Percentiles rank a stretch among this genome's conserved stretches.
Evolutionary conservation across 306 rosid species (phyloP).

Genomic region (Carpinus viminea): DNA sequence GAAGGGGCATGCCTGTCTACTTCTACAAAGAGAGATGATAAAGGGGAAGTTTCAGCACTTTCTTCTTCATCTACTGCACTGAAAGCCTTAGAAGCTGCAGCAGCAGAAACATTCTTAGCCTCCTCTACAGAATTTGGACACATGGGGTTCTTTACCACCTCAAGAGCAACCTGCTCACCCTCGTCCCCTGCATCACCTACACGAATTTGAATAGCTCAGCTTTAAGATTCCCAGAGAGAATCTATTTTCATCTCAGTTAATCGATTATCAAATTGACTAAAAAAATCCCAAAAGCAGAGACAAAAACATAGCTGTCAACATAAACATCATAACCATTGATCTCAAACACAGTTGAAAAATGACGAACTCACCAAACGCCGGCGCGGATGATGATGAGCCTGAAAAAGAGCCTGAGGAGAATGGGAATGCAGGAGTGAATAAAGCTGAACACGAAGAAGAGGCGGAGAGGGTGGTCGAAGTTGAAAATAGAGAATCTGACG

Average conservation of each 20-base stretch:
- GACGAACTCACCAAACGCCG: slow-evolving; percentile 29
- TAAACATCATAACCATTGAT: not conserved
- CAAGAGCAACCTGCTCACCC: not conserved
- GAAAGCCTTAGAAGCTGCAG: not conserved
- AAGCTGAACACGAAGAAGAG: slow-evolving; percentile 11
- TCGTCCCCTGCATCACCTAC: not conserved
- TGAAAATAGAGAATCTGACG: slow-evolving; percentile 2
- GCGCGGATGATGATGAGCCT: not conserved
- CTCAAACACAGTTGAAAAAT: slow-evolving; percentile 19
- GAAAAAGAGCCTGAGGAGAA: not conserved
- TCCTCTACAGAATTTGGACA: not conserved
- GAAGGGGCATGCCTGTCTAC: not conserved
- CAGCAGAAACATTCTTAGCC: not conserved
- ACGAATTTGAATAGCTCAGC: not conserved
- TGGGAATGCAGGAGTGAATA: slow-evolving; percentile 11
- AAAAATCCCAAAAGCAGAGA: not conserved
- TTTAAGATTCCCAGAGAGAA: not conserved
- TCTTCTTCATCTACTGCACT: not conserved
- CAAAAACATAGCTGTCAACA: not conserved
- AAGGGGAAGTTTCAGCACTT: not conserved
- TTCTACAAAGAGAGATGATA: not conserved
- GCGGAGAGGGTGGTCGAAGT: not conserved
- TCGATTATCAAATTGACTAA: too few species aligned
- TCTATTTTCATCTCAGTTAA: not conserved
- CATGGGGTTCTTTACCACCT: not conserved